A percentile compares a stretch with the other conserved stretches of the same genome.
phyloP scores from a whole-genome alignment of 2,329 filamentous ascomycete genomes.

The Monosporascus sp. region DNA sequence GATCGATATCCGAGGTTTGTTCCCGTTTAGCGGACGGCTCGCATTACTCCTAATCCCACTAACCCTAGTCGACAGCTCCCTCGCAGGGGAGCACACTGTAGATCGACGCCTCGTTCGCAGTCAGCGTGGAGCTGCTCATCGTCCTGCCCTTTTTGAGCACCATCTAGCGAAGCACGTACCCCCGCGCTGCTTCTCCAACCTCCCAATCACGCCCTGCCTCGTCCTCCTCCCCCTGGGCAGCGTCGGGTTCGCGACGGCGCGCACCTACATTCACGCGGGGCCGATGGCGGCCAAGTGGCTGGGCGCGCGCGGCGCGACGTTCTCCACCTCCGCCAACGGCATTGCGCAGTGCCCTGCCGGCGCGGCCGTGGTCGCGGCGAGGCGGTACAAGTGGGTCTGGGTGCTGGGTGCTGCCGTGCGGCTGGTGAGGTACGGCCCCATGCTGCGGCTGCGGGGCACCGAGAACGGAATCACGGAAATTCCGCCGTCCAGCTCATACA shows the following conservation, averaged over 20 bases:
- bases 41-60: slow-evolving; percentile 43
- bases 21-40: slow-evolving; percentile 44
- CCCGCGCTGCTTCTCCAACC: slow-evolving; percentile 37
- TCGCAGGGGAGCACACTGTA: slow-evolving; percentile 40
- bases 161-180: slow-evolving; percentile 38
- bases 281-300: slow-evolving; percentile 37
- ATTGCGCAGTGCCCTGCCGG: slow-evolving; percentile 39
- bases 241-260: slow-evolving; percentile 38
- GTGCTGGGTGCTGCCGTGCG: slow-evolving; percentile 36
- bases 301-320: slow-evolving; percentile 35
- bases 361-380: slow-evolving; percentile 35
- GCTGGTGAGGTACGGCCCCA: slow-evolving; percentile 44
- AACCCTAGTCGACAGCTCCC: slow-evolving; percentile 36
- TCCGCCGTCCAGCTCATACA: slow-evolving; percentile 45
- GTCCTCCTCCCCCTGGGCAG: slow-evolving; percentile 36
- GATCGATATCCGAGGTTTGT: slow-evolving; percentile 36
- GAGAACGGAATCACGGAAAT: slow-evolving; percentile 37
- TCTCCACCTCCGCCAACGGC: slow-evolving; percentile 32
- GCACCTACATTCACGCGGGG: slow-evolving; percentile 46
- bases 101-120: slow-evolving; percentile 37
- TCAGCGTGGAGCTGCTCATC: slow-evolving; percentile 37
- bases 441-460: slow-evolving; percentile 42
- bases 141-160: slow-evolving; percentile 41
- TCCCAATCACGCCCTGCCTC: slow-evolving; percentile 36
- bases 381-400: slow-evolving; percentile 43